A percentile compares a stretch with the other conserved stretches of the same genome.
Evolutionary conservation across 2,329 filamentous ascomycete genomes (phyloP).

Genomic region (Stachybotrys chartarum): DNA sequence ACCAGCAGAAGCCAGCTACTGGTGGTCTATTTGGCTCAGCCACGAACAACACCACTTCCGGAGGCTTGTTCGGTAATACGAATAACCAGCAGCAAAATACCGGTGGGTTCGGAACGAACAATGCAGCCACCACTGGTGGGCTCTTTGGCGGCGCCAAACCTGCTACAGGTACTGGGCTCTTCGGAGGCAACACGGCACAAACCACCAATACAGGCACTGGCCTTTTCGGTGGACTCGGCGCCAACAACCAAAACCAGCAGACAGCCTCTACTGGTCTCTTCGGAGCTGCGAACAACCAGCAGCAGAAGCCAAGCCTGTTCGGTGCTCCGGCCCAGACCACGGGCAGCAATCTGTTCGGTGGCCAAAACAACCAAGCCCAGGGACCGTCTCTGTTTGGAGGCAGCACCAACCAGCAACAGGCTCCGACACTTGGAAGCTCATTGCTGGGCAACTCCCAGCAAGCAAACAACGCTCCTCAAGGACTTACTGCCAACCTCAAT

Average conservation of each 20-base stretch:
- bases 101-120: constrained; percentile 27
- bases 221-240: constrained; percentile 34
- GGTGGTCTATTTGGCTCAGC: constrained; percentile 36
- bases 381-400: constrained; percentile 37
- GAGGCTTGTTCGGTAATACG: constrained; percentile 35
- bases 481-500: constrained; percentile 70
- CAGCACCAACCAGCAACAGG: constrained; percentile 41
- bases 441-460: constrained; percentile 51
- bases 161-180: constrained; percentile 28
- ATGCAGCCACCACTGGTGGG: constrained; percentile 21
- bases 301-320: constrained; percentile 42
- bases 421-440: constrained; percentile 39
- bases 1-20: constrained; percentile 29
- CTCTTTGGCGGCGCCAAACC: constrained; percentile 31
- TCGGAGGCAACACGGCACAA: constrained; percentile 23
- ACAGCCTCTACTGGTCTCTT: constrained; percentile 42
- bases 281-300: constrained; percentile 30
- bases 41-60: constrained; percentile 23
- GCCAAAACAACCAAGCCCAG: constrained; percentile 36
- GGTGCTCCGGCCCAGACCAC: constrained; percentile 37
- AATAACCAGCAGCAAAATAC: constrained; percentile 32
- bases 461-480: constrained; percentile 46
- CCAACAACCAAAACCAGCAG: constrained; percentile 28
- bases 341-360: constrained; percentile 48
- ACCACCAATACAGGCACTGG: constrained; percentile 30